Percentiles rank a stretch among this genome's conserved stretches.
These are phyloP conservation scores for Xanthoparmelia taractica DNA, from an alignment of 495 filamentous ascomycete genomes.

Conservation along the genomic window DNA sequence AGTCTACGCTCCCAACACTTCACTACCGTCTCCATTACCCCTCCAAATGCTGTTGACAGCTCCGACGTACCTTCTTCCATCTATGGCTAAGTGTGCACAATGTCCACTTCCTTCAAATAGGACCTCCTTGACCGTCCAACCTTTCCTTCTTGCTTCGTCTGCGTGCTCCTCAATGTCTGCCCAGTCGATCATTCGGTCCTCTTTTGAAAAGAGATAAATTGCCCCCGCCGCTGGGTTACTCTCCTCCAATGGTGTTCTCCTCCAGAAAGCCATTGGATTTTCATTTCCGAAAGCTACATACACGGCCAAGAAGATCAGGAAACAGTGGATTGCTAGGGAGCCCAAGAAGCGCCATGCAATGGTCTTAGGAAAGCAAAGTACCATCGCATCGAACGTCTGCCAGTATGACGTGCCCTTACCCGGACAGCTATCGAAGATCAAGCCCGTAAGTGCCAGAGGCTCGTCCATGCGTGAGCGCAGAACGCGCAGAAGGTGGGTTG, in stretches of 20 bases:
- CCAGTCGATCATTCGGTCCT: neutral
- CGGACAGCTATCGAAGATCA: neutral
- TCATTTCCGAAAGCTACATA: neutral
- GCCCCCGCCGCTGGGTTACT: neutral
- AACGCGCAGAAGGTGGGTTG: conserved; percentile 1
- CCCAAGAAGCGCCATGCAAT: neutral
- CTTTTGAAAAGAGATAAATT: neutral
- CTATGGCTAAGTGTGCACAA: neutral
- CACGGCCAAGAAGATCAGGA: neutral
- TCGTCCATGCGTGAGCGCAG: neutral
- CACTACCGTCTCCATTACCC: neutral
- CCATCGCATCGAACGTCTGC: neutral
- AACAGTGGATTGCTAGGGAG: neutral
- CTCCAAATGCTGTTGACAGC: conserved; percentile 1
- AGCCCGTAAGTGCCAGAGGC: neutral
- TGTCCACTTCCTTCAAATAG: conserved; percentile 1
- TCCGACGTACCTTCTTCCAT: neutral
- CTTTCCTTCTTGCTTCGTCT: conserved; percentile 3
- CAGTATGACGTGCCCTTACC: neutral
- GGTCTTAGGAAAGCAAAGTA: neutral
- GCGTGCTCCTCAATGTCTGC: conserved; percentile 2
- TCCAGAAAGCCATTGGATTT: neutral
- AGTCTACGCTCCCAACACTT: neutral
- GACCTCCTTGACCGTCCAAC: neutral
- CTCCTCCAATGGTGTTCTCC: neutral